These are phyloP conservation scores for Xylaria curta DNA, from an alignment of 495 filamentous ascomycete genomes.

Conservation along the genomic window DNA sequence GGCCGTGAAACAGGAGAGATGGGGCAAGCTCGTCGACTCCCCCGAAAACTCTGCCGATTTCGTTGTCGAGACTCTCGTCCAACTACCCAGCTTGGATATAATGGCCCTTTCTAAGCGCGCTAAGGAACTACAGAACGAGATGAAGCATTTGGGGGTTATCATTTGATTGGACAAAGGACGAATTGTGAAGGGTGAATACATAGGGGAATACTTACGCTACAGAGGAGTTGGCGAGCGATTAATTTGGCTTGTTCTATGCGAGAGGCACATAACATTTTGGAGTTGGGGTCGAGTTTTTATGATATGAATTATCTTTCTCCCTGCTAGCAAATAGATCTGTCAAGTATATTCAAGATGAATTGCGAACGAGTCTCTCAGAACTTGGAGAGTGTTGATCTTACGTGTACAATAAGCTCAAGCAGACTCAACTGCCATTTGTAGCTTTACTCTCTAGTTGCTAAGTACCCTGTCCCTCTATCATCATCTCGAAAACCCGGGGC, in stretches of 20 bases:
- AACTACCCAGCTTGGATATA: not conserved
- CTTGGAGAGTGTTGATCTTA: not conserved
- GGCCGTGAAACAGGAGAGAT: conserved; percentile 2
- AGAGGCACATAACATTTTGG: no score
- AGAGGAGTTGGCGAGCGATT: conserved; percentile 38
- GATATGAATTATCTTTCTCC: no score
- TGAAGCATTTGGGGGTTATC: not conserved
- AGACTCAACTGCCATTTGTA: not conserved
- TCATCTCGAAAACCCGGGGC: not conserved
- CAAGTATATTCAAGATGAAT: not conserved
- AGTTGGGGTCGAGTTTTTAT: not conserved
- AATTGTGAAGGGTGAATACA: no score
- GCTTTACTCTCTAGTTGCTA: no score
- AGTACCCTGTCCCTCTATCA: not conserved
- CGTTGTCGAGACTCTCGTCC: not conserved
- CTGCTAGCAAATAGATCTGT: not conserved
- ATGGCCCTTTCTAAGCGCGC: not conserved
- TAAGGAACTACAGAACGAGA: not conserved
- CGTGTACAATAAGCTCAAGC: not conserved
- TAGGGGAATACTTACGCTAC: conserved; percentile 19
- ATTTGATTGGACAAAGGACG: not conserved
- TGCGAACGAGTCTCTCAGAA: not conserved
- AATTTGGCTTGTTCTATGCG: not conserved
- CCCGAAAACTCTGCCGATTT: conserved; percentile 3
- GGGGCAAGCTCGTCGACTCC: not conserved